A percentile compares a stretch with the other conserved stretches of the same genome.
Evolutionary conservation across 106 monocot species (phyloP).

Genomic region (Narthecium ossifragum): DNA sequence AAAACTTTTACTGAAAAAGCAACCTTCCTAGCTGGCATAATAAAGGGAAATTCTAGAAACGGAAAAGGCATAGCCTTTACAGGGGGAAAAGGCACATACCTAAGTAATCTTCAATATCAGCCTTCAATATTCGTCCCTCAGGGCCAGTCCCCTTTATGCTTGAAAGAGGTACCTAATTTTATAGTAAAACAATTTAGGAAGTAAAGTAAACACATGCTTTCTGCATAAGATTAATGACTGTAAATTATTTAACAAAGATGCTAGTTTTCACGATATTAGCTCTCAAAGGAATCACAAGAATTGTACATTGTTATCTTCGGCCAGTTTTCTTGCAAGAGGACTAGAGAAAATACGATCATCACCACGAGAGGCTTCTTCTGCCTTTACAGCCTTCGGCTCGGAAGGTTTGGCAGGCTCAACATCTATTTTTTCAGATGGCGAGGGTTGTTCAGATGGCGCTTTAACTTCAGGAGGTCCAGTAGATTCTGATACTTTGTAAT

Average conservation of each 20-base stretch:
- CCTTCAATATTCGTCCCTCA: slow-evolving; percentile 86
- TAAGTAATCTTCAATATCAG: slow-evolving; percentile 93
- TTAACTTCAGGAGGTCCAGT: slow-evolving; percentile 32
- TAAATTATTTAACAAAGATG: too few relatives aligned
- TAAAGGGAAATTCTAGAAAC: too few relatives aligned
- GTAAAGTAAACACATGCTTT: background rate
- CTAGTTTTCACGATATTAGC: too few relatives aligned
- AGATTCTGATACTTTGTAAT: slow-evolving; percentile 54
- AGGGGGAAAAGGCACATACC: too few relatives aligned
- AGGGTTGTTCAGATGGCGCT: slow-evolving; percentile 29
- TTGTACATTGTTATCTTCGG: slow-evolving; percentile 83
- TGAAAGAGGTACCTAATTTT: slow-evolving; percentile 65
- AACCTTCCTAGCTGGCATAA: too few relatives aligned
- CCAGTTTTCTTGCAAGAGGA: slow-evolving; percentile 89
- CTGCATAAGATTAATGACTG: background rate
- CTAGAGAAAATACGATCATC: slow-evolving; percentile 78
- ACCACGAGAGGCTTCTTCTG: slow-evolving; percentile 25
- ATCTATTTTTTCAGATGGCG: slow-evolving; percentile 33
- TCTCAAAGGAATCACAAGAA: background rate
- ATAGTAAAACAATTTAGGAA: background rate
- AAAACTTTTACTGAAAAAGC: too few relatives aligned
- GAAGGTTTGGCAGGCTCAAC: slow-evolving; percentile 26
- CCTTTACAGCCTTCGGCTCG: slow-evolving; percentile 33
- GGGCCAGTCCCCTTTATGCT: slow-evolving; percentile 94
- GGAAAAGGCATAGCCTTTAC: too few relatives aligned